Evolutionary conservation across 345 rosid genomes (phyloP), one percentile per base, ranked within the genome.

Genomic region (Acer yangbiense): DNA sequence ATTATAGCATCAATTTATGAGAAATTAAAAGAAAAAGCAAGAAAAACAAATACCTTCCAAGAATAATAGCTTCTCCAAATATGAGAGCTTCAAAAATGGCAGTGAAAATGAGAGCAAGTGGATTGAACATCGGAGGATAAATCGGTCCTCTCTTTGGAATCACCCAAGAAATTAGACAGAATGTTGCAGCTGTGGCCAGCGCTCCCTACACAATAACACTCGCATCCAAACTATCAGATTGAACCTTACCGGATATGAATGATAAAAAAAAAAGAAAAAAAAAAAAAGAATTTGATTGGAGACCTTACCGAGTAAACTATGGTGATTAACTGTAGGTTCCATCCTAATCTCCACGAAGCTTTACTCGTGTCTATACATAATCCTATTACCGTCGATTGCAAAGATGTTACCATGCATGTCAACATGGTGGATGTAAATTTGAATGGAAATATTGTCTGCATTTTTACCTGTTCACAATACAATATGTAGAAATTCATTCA

Each of bases 121-220:
- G 92, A 20, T 86, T 87, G 78, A 89, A 89, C 90, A 89, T 89
- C 0, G 92, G 39, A 9, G 90, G 87, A 72, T 83, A 89, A 66
- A 85, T 82, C 3, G 89, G 92, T 23, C 90, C 92, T 68, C 82
- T 81, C 25, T 63, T 81, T 14, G 81, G 39, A n/a, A 87, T 71
- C 17, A 73, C 83, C 83, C 80, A 81, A 0, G 80, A 9, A n/a
- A 87, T 55, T 25, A 27, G 29, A 48, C 84, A 81, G 29, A 84
- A 87, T 16, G 83, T 75, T 17, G 86, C 79, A 0, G 89, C 89
- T 0, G 89, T 81, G 6, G 83, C 78, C 7, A 89, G 14, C 55
- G 83, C 82, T 54, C 90, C 92, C 92, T 87, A 69, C 14, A 68
- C 21, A 60, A 8, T 58, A 20, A 58, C 20, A 29, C 32, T 29